Evolutionary conservation across 352 stramenopile genomes (phyloP).

Genomic region (Phytopythium litorale): DNA sequence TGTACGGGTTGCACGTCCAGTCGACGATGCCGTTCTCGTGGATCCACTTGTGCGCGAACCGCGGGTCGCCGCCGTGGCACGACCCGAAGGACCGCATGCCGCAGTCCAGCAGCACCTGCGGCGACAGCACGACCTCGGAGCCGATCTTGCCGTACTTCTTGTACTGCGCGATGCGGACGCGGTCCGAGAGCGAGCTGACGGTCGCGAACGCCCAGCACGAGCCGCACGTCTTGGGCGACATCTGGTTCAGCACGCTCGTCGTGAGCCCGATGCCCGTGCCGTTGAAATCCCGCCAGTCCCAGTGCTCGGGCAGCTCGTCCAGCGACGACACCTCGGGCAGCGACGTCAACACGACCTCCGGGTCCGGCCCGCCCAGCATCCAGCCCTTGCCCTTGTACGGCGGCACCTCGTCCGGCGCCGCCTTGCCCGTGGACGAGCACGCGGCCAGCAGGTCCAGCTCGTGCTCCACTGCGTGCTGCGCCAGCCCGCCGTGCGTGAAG

Average conservation of each 20-base stretch:
- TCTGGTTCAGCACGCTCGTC: slow-evolving; percentile 77
- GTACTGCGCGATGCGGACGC: slow-evolving; percentile 67
- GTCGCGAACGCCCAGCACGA: slow-evolving; percentile 82
- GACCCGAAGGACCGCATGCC: slow-evolving; percentile 81
- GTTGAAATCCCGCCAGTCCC: slow-evolving; percentile 82
- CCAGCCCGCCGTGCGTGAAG: slow-evolving; percentile 33
- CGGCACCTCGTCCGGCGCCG: slow-evolving; percentile 8
- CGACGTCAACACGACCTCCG: slow-evolving; percentile 40
- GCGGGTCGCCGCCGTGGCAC: slow-evolving; percentile 70
- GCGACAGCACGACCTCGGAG: slow-evolving; percentile 59
- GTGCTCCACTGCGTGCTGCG: slow-evolving; percentile 44
- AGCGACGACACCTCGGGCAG: slow-evolving; percentile 46
- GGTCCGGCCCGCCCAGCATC: slow-evolving; percentile 64
- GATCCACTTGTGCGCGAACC: slow-evolving; percentile 84
- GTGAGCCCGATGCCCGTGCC: slow-evolving; percentile 70
- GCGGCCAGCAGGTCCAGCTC: slow-evolving; percentile 52
- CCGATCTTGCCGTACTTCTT: slow-evolving; percentile 54
- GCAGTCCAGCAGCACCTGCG: slow-evolving; percentile 68
- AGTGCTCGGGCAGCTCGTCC: slow-evolving; percentile 58
- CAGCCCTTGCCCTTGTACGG: slow-evolving; percentile 43
- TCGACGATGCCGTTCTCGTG: slow-evolving; percentile 81
- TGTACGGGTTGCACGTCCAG: slow-evolving; percentile 79
- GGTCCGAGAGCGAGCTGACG: slow-evolving; percentile 65
- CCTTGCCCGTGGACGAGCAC: slow-evolving; percentile 21
- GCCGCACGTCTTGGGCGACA: slow-evolving; percentile 67